phyloP scores from a whole-genome alignment of 495 filamentous ascomycete species.

The Penicillium goetzii region DNA sequence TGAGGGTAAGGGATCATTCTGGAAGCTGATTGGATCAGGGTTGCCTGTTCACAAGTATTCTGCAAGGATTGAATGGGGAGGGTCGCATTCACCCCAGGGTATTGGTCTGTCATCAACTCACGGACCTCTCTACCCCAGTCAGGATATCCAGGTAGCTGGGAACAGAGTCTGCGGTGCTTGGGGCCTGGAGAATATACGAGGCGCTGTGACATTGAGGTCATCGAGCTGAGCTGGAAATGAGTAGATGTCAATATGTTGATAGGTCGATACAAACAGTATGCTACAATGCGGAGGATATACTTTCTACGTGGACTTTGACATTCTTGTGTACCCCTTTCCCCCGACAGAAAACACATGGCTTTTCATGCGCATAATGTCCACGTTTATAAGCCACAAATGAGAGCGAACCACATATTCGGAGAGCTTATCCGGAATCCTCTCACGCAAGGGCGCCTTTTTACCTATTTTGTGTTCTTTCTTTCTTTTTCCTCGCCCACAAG shows the following conservation, averaged over 20 bases:
- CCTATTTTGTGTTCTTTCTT: neutral
- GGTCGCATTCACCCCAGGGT: neutral
- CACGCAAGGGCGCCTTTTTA: constrained; percentile 25
- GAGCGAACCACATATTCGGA: neutral
- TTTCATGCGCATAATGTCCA: constrained; percentile 23
- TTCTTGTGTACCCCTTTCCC: neutral
- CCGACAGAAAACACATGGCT: constrained; percentile 10
- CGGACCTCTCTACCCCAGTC: constrained; percentile 11
- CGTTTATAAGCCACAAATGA: constrained; percentile 15
- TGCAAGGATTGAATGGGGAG: constrained; percentile 24
- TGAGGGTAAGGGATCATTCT: neutral
- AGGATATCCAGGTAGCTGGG: constrained; percentile 32
- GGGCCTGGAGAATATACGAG: neutral
- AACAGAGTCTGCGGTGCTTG: constrained; percentile 11
- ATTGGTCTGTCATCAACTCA: constrained; percentile 6
- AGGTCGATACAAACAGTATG: neutral
- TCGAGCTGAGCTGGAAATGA: neutral
- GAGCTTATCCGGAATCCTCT: neutral
- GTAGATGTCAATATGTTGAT: neutral
- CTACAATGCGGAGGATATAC: neutral
- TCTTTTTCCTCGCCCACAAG: neutral
- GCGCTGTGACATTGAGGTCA: neutral
- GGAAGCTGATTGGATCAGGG: constrained; percentile 22
- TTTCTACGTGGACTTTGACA: neutral
- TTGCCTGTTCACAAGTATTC: constrained; percentile 16